These are phyloP conservation scores for Geotrichum aggregatum DNA, from an alignment of 1,139 yeast genomes.

Conservation along the genomic window DNA sequence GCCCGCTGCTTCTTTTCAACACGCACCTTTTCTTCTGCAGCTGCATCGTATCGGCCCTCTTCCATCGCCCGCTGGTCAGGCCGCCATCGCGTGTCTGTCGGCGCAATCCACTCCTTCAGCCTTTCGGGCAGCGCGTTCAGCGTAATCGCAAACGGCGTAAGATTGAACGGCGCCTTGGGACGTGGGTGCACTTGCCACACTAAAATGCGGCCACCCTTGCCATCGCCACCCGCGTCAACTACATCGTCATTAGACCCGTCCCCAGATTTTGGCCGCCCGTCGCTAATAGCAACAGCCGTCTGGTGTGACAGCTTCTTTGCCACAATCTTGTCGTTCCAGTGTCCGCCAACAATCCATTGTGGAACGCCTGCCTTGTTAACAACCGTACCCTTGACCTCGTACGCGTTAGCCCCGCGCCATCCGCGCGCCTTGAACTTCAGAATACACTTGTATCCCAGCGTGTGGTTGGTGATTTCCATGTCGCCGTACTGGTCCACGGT, in stretches of 20 bases:
- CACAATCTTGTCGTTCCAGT: conserved; percentile 85
- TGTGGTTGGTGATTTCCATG: conserved; percentile 79
- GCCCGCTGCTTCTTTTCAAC: conserved; percentile 92
- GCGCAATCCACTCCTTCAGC: conserved; percentile 63
- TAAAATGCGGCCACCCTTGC: conserved; percentile 45
- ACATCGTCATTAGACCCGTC: conserved; percentile 23
- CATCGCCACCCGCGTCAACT: neutral
- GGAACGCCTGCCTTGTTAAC: conserved; percentile 47
- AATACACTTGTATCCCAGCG: conserved; percentile 74
- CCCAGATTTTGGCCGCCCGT: conserved; percentile 23
- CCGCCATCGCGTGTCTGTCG: conserved; percentile 87
- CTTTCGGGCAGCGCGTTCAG: conserved; percentile 67
- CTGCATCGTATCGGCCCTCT: conserved; percentile 86
- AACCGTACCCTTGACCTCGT: conserved; percentile 82
- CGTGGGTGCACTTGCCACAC: conserved; percentile 88
- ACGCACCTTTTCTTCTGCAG: conserved; percentile 78
- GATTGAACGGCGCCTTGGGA: conserved; percentile 81
- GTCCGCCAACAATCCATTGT: conserved; percentile 75
- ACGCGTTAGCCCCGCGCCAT: conserved; percentile 91
- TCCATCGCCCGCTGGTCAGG: conserved; percentile 99
- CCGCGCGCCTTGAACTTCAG: conserved; percentile 86
- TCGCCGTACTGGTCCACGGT: conserved; percentile 92
- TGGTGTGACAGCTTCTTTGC: conserved; percentile 53
- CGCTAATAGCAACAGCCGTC: conserved; percentile 21
- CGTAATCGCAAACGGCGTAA: conserved; percentile 85